Percentiles rank a stretch among this genome's conserved stretches.
phyloP scores from a whole-genome alignment of 257 asterid genomes.

The Capsicum rhomboideum region DNA sequence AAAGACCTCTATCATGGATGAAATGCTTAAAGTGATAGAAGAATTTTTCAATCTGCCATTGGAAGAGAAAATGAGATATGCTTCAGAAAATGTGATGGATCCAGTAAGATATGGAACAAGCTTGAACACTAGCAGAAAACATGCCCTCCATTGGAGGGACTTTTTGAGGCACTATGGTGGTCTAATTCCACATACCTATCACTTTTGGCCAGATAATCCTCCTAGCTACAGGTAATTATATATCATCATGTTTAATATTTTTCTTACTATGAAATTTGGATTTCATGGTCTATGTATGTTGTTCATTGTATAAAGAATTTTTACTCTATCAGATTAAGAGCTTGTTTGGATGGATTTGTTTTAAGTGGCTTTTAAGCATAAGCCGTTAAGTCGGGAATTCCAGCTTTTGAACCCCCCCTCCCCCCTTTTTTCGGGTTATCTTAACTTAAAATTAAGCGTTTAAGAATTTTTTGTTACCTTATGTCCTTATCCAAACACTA shows the following conservation, averaged over 20 bases:
- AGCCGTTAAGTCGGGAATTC: too few relatives aligned
- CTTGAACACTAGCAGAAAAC: slow-evolving; percentile 34
- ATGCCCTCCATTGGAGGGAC: slow-evolving; percentile 53
- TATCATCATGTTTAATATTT: background rate
- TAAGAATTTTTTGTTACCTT: too few relatives aligned
- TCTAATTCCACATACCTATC: slow-evolving; percentile 22
- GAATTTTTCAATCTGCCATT: background rate
- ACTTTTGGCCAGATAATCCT: slow-evolving; percentile 15
- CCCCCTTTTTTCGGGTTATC: too few relatives aligned
- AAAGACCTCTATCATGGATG: background rate
- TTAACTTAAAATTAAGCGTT: too few relatives aligned
- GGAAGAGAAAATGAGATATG: background rate
- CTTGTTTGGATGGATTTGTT: too few relatives aligned
- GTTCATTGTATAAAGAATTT: too few relatives aligned
- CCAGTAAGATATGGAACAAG: slow-evolving; percentile 53
- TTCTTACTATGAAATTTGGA: too few relatives aligned
- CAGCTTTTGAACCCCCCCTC: too few relatives aligned
- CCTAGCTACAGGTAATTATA: background rate
- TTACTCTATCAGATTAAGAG: too few relatives aligned
- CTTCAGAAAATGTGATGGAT: slow-evolving; percentile 48
- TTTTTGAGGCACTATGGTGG: slow-evolving; percentile 48
- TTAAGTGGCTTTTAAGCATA: too few relatives aligned
- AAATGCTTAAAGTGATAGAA: background rate
- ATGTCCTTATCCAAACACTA: too few relatives aligned
- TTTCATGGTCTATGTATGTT: too few relatives aligned